Evolutionary conservation across 345 rosid genomes (phyloP).

Genomic region (Lenwebbia sp.): DNA sequence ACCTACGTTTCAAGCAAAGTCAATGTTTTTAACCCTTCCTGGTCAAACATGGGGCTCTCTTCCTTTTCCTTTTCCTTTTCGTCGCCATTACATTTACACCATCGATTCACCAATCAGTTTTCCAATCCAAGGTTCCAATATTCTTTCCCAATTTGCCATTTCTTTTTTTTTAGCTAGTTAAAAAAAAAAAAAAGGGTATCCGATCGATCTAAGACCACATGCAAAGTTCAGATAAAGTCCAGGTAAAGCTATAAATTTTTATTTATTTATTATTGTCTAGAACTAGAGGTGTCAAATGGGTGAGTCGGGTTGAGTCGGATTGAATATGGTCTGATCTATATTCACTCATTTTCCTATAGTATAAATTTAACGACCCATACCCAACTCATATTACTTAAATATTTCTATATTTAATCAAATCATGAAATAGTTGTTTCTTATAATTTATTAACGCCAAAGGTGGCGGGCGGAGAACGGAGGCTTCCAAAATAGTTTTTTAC

Average conservation of each 20-base stretch:
- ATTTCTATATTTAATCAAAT: too few species aligned
- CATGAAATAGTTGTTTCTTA: too few species aligned
- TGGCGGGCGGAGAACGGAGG: too few species aligned
- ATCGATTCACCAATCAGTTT: background rate
- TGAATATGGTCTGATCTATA: too few species aligned
- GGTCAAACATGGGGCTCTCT: background rate
- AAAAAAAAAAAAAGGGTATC: too few species aligned
- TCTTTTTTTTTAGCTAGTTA: background rate
- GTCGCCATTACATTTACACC: background rate
- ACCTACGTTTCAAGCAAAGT: background rate
- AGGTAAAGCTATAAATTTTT: background rate
- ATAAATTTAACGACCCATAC: too few species aligned
- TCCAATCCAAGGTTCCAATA: background rate
- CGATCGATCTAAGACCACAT: background rate
- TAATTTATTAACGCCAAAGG: too few species aligned
- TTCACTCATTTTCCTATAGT: accelerated
- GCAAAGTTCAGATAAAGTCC: accelerated
- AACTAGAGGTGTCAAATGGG: too few species aligned
- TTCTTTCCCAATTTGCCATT: background rate
- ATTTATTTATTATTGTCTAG: too few species aligned
- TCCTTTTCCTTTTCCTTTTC: background rate
- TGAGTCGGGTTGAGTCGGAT: too few species aligned
- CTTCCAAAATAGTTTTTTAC: too few species aligned
- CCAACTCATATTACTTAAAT: too few species aligned
- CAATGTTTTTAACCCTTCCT: background rate